Evolutionary conservation across 1,139 yeast genomes (phyloP).

Genomic region (Candida albicans): DNA sequence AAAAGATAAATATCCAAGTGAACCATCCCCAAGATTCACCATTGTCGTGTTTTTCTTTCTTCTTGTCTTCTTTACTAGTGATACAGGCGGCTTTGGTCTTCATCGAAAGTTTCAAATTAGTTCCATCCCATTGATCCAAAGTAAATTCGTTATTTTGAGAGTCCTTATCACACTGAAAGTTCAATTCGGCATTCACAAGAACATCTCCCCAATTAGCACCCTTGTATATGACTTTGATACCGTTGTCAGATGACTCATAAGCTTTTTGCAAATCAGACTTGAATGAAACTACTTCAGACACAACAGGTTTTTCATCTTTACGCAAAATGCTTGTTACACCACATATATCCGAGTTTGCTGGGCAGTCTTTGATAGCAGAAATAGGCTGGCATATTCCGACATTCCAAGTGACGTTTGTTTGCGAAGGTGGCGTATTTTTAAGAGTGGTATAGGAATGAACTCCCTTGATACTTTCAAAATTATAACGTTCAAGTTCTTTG

Average conservation of each 20-base stretch:
- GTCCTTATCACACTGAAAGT: slow-evolving; percentile 51
- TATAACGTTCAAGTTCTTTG: slow-evolving; percentile 38
- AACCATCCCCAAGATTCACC: slow-evolving; percentile 74
- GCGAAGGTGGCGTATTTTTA: slow-evolving; percentile 76
- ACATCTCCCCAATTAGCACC: slow-evolving; percentile 75
- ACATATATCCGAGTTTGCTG: slow-evolving; percentile 67
- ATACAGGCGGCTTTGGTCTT: slow-evolving; percentile 41
- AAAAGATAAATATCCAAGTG: slow-evolving; percentile 68
- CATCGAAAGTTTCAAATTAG: slow-evolving; percentile 25
- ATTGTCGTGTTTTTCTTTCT: slow-evolving; percentile 27
- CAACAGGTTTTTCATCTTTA: slow-evolving; percentile 40
- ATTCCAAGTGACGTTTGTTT: slow-evolving; percentile 62
- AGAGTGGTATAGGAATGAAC: slow-evolving; percentile 37
- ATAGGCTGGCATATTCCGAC: slow-evolving; percentile 66
- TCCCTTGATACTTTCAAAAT: slow-evolving; percentile 51
- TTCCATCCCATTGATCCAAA: slow-evolving; percentile 35
- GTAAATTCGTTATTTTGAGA: slow-evolving; percentile 35
- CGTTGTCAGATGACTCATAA: slow-evolving; percentile 30
- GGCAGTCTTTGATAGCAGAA: slow-evolving; percentile 51
- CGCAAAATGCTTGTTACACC: slow-evolving; percentile 57
- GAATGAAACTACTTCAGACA: slow-evolving; percentile 58
- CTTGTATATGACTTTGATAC: slow-evolving; percentile 46
- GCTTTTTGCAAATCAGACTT: slow-evolving; percentile 37
- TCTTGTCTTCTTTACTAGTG: slow-evolving; percentile 26
- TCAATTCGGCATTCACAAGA: slow-evolving; percentile 50